Percentiles rank a stretch among this genome's conserved stretches.
Evolutionary conservation across 306 rosid genomes (phyloP).

Genomic region (Vicia villosa): DNA sequence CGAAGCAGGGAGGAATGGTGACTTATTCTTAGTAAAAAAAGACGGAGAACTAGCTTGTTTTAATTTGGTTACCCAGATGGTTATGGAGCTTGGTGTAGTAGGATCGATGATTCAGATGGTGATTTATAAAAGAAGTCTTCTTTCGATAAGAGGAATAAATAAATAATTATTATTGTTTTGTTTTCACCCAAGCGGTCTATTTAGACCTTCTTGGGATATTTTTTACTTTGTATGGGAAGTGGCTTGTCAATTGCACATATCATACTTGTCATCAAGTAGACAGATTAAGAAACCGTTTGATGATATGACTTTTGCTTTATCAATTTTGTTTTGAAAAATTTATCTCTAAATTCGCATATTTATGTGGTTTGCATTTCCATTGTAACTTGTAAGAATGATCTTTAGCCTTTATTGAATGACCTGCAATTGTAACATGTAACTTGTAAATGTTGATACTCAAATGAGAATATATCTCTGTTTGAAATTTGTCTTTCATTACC

Average conservation of each 20-base stretch:
- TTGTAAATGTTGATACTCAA: not conserved
- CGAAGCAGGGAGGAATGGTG: not conserved
- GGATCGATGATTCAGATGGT: not conserved
- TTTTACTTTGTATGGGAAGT: not conserved
- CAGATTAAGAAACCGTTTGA: not conserved
- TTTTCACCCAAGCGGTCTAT: not conserved
- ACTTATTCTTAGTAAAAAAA: not conserved
- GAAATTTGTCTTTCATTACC: not conserved
- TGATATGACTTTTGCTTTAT: not conserved
- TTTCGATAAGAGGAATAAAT: not conserved
- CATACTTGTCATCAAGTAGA: not conserved
- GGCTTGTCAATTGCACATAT: not conserved
- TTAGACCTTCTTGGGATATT: not conserved
- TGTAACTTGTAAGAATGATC: not conserved
- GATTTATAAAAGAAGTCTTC: not conserved
- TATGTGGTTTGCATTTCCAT: not conserved
- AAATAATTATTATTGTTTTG: not conserved
- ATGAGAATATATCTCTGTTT: not conserved
- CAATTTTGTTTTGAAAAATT: conserved; percentile 3
- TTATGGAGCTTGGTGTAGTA: not conserved
- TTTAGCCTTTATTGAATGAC: not conserved
- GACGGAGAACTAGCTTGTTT: too few species aligned
- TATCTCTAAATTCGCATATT: not conserved
- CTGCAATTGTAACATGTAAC: not conserved
- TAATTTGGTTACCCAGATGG: not conserved